A percentile compares a stretch with the other conserved stretches of the same genome.
These are phyloP conservation scores for Exophiala mesophila DNA, from an alignment of 2,329 filamentous ascomycete species.

Conservation along the genomic window DNA sequence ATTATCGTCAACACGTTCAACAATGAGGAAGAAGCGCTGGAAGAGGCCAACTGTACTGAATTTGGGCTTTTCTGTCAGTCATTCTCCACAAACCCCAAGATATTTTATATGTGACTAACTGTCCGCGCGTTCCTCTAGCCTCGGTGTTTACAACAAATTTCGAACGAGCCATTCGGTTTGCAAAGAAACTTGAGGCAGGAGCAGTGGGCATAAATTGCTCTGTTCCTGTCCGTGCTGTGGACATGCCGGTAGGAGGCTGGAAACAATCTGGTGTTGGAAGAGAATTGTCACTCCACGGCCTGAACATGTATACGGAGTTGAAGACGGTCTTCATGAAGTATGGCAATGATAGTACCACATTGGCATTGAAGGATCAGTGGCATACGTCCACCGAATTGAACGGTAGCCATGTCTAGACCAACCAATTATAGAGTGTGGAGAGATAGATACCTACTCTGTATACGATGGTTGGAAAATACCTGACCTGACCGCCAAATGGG, in stretches of 20 bases:
- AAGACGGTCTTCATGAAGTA: neutral
- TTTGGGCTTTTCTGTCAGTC: constrained; percentile 33
- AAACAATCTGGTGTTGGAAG: neutral
- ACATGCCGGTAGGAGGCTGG: neutral
- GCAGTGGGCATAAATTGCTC: neutral
- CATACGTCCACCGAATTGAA: too few species aligned
- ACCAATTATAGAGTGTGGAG: too few species aligned
- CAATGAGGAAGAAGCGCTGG: constrained; percentile 36
- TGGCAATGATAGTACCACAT: too few species aligned
- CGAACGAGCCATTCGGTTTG: neutral
- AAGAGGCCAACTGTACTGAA: constrained; percentile 36
- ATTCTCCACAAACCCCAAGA: too few species aligned
- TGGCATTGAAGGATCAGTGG: too few species aligned
- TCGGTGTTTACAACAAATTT: neutral
- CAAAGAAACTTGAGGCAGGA: neutral
- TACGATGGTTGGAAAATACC: too few species aligned
- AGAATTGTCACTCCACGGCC: neutral
- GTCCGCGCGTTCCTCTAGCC: too few species aligned
- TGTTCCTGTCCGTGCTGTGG: neutral
- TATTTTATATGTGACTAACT: too few species aligned
- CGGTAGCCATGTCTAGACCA: too few species aligned
- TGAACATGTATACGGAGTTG: constrained; percentile 19
- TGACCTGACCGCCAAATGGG: too few species aligned
- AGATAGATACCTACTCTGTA: too few species aligned
- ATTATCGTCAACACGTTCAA: constrained; percentile 56